Evolutionary conservation across 2,329 filamentous ascomycete genomes (phyloP).

Genomic region (Trichoderma sp.): DNA sequence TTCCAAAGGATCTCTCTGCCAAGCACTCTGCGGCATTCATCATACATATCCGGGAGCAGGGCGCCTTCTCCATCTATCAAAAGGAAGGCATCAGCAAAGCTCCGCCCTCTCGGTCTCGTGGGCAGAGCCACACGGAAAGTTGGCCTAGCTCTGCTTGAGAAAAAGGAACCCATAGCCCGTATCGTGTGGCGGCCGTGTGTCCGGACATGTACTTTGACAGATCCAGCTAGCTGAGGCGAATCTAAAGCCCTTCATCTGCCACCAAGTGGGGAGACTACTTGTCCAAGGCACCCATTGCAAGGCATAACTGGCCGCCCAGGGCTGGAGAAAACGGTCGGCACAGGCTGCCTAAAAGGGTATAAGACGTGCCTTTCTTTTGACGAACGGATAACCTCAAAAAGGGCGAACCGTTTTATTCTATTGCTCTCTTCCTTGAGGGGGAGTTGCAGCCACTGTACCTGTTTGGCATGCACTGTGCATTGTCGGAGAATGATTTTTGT

Average conservation of each 20-base stretch:
- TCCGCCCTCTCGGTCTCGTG: neutral
- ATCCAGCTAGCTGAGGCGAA: conserved; percentile 6
- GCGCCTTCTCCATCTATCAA: neutral
- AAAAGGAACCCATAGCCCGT: neutral
- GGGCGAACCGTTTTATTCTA: neutral
- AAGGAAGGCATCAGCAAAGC: neutral
- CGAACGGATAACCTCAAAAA: neutral
- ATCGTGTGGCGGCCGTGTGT: neutral
- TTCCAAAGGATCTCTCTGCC: neutral
- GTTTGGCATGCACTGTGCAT: neutral
- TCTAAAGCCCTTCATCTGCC: neutral
- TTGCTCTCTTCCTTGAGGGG: neutral
- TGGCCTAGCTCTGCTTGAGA: neutral
- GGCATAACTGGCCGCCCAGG: neutral
- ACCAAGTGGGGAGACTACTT: conserved; percentile 7
- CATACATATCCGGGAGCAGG: neutral
- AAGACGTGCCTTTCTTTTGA: neutral
- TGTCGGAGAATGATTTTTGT: neutral
- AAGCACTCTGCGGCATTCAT: neutral
- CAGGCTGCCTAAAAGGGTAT: conserved; percentile 15
- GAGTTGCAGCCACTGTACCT: neutral
- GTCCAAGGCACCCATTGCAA: neutral
- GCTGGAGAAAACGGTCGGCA: conserved; percentile 17
- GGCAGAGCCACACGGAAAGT: neutral
- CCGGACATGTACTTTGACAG: neutral